A percentile compares a stretch with the other conserved stretches of the same genome.
These are phyloP conservation scores for Schoenoplectus tabernaemontani DNA, from an alignment of 202 grass and related monocot genomes.

Conservation along the genomic window DNA sequence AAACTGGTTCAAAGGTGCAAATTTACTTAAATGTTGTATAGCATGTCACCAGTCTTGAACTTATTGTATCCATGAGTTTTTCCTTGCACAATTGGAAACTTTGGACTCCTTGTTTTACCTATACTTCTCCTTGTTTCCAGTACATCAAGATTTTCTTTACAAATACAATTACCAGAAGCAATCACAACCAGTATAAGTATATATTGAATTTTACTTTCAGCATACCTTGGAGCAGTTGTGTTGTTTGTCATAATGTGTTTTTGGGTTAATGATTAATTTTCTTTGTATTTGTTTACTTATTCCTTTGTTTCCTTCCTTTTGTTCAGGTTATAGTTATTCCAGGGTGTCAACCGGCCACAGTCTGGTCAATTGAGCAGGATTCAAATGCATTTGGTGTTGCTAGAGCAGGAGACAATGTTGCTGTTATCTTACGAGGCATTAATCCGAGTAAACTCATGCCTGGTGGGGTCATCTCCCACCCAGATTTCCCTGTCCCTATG, in stretches of 20 bases:
- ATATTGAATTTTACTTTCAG: neutral
- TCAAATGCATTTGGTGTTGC: constrained; percentile 51
- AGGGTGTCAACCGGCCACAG: constrained; percentile 38
- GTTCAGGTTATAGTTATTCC: constrained; percentile 82
- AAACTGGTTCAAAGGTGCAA: constrained; percentile 78
- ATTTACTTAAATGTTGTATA: neutral
- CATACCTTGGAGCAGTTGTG: too few relatives aligned
- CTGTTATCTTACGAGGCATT: constrained; percentile 48
- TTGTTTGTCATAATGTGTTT: neutral
- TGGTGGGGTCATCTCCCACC: constrained; percentile 77
- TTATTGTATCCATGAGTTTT: constrained; percentile 3
- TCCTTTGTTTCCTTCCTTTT: constrained; percentile 3
- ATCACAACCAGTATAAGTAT: neutral
- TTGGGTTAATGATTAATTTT: neutral
- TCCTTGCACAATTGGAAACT: constrained; percentile 6
- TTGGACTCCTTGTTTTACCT: constrained; percentile 21
- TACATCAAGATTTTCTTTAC: neutral
- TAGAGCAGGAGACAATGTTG: constrained; percentile 77
- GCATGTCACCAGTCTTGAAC: neutral
- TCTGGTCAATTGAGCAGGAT: constrained; percentile 70
- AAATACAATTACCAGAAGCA: neutral
- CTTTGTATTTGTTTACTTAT: neutral
- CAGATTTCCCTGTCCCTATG: constrained; percentile 59
- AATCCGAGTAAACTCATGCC: constrained; percentile 46
- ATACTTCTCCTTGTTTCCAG: neutral